Conservation (phyloP, 805 yeast species). For the Spathaspora girioi region DNA sequence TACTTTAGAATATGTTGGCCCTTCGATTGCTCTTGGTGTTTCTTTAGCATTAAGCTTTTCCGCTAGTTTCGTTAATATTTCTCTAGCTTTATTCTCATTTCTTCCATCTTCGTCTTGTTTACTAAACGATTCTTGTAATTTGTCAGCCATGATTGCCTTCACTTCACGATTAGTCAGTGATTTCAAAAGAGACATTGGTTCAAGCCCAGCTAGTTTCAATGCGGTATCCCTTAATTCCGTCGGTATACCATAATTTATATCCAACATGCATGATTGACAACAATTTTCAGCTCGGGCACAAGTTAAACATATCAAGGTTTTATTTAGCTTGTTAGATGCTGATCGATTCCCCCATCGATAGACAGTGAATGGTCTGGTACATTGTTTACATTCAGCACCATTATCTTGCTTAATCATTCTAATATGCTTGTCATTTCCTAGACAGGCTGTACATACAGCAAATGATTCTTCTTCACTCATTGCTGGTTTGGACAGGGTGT, state of each 20-base stretch:
- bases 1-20: conserved; percentile 12
- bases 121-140: conserved; percentile 49
- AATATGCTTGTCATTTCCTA: conserved; percentile 64
- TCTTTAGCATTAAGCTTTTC: conserved; percentile 17
- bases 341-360: conserved; percentile 63
- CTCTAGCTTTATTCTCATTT: conserved; percentile 36
- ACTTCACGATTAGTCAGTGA: conserved; percentile 27
- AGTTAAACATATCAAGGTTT: conserved; percentile 70
- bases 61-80: conserved; percentile 50
- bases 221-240: conserved; percentile 77
- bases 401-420: conserved; percentile 65
- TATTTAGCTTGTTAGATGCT: conserved; percentile 41
- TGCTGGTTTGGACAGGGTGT: background rate
- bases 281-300: conserved; percentile 80
- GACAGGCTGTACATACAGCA: conserved; percentile 68
- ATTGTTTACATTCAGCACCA: conserved; percentile 82
- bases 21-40: conserved; percentile 3
- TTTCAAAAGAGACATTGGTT: conserved; percentile 14
- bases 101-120: conserved; percentile 10
- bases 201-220: conserved; percentile 62
- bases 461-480: conserved; percentile 17
- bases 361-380: conserved; percentile 80
- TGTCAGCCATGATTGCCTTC: conserved; percentile 42
- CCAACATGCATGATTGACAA: conserved; percentile 86
- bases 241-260: conserved; percentile 78